Base-by-base conservation (phyloP, 352 stramenopile species). In the Achlya hypogyna region DNA sequence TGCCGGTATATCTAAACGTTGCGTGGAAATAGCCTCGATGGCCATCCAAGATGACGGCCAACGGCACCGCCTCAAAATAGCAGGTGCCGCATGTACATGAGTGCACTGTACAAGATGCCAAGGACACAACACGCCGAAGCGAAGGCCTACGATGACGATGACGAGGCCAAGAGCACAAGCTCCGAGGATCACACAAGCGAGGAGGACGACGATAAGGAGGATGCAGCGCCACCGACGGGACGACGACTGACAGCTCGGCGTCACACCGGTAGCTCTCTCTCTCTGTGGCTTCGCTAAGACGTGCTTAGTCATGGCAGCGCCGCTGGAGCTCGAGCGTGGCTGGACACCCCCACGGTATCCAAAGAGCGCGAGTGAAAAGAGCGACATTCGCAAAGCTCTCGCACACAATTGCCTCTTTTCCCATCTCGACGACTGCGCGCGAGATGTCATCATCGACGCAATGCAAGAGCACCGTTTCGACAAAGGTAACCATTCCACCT, bases 361-460 rank as follows among this genome's bases (percentile, higher is more conserved):
- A 31, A 90, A 90, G 60, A 87, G 74, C 68, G 51, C 65, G 3
- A 71, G 76, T 38, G 79, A 90, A 32, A 73, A 75, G 1, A 74
- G 73, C 16, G 70, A 75, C n/a, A 88, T 90, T 62, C 78, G 79
- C 20, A 69, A 71, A 42, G 86, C 79, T 0, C 73, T 90, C 54
- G 72, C 75, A 5, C 75, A 79, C 42, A 90, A 90, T 51, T 54
- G 87, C 62, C 73, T 90, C 4, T 90, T 90, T 45, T 70, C 77
- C 47, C 84, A 87, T 71, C 78, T 88, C 42, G 75, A 76, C 18
- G 77, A 90, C 40, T 76, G 86, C 58, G 86, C 77, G 12, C 54
- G 86, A n/a, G 69, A 86, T 71, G 72, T 88, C 53, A 72, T 90
- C 14, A 75, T 90, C 31, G 65, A 87, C 54, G 81, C 81, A n/a